Percentiles rank a stretch among this genome's conserved stretches.
Evolutionary conservation across 371 early-diverging fungal species (phyloP).

Genomic region (Coemansia linderi): DNA sequence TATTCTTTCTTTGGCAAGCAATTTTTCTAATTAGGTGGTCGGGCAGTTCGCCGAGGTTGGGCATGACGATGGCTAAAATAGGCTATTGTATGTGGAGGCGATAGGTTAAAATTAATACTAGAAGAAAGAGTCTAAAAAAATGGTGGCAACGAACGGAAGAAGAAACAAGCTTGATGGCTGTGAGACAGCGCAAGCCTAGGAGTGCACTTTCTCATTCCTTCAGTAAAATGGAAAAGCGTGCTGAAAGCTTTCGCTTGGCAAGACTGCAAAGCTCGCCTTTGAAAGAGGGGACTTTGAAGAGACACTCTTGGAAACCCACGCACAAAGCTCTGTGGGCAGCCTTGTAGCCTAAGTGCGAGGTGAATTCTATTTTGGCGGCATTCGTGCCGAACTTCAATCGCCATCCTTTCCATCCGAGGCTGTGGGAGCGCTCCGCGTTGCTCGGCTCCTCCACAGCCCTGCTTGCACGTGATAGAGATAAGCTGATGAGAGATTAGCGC

Average conservation of each 20-base stretch:
- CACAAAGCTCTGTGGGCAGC: no score
- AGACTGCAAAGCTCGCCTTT: no score
- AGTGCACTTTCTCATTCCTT: no score
- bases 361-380: no score
- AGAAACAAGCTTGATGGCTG: background rate
- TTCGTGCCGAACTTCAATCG: no score
- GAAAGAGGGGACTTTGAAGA: no score
- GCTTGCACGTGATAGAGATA: slow-evolving; percentile 4
- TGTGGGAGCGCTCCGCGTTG: no score
- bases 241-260: no score
- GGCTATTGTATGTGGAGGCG: background rate
- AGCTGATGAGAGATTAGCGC: slow-evolving; percentile 3
- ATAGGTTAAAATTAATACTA: background rate
- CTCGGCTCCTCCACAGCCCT: background rate
- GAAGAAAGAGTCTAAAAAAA: background rate
- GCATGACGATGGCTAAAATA: background rate
- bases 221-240: background rate
- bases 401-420: background rate
- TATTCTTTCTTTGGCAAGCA: background rate
- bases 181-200: no score
- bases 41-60: background rate
- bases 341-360: no score
- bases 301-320: no score
- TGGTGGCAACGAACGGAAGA: background rate
- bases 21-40: slow-evolving; percentile 4